Conservation (phyloP, 768 basidiomycete species). For the Rickenella mellea region DNA sequence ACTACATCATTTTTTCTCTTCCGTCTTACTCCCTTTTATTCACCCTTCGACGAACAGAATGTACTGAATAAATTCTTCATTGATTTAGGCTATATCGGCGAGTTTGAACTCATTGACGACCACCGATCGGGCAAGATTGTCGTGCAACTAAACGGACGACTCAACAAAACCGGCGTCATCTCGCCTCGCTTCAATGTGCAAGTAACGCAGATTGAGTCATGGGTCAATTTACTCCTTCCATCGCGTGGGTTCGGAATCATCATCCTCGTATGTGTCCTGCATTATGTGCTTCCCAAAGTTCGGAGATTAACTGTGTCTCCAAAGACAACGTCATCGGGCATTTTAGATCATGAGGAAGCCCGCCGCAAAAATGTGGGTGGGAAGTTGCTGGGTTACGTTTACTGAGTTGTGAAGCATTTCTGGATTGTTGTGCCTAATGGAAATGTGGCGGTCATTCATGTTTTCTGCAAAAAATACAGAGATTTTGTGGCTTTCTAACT, state of each 20-base stretch:
- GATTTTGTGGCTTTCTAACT: no score
- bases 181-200: constrained; percentile 99
- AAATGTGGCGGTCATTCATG: no score
- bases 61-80: no score
- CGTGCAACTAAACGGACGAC: constrained; percentile 93
- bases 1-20: background rate
- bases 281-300: background rate
- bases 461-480: no score
- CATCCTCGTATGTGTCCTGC: constrained; percentile 61
- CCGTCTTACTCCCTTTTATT: background rate
- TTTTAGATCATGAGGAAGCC: constrained; percentile 98
- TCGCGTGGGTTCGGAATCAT: constrained; percentile 95
- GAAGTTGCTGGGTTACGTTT: constrained; percentile 88
- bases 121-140: constrained; percentile 98
- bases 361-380: constrained; percentile 97
- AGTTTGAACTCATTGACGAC: constrained; percentile 98
- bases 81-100: constrained; percentile 97
- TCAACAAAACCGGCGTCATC: constrained; percentile 99
- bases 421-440: no score
- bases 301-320: constrained; percentile 1
- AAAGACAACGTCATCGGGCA: constrained; percentile 94
- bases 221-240: constrained; percentile 96
- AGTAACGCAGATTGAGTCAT: constrained; percentile 83
- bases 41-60: no score
- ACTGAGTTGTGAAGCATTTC: constrained; percentile 40